Conservation (phyloP, 2,329 filamentous ascomycete genomes). For the Colletotrichum camelliae region DNA sequence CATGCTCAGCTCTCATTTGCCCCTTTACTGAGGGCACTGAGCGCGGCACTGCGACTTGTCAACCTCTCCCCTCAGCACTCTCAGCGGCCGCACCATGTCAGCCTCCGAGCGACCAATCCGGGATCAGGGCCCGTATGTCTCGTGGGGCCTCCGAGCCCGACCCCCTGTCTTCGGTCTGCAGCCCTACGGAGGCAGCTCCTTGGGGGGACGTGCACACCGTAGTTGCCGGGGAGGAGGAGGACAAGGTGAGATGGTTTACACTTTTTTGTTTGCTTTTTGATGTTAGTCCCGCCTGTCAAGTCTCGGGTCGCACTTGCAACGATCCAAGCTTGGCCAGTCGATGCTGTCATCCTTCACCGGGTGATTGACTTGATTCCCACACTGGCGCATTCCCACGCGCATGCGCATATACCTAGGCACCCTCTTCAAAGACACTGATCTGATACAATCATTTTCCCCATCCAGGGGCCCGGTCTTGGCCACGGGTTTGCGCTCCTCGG, state of each 20-base stretch:
- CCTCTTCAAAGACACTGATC: background rate
- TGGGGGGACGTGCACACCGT: slow-evolving; percentile 4
- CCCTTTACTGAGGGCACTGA: slow-evolving; percentile 10
- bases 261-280: background rate
- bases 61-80: background rate
- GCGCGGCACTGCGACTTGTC: background rate
- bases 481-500: background rate
- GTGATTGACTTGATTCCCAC: background rate
- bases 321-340: background rate
- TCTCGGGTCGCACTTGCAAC: background rate
- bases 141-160: slow-evolving; percentile 16
- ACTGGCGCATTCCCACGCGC: background rate
- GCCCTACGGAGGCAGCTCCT: slow-evolving; percentile 14
- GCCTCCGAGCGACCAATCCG: slow-evolving; percentile 10
- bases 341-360: background rate
- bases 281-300: background rate
- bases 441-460: slow-evolving; percentile 1
- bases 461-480: background rate
- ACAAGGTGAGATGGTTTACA: slow-evolving; percentile 1
- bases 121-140: background rate
- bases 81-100: slow-evolving; percentile 10
- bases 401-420: background rate
- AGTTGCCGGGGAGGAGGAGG: background rate
- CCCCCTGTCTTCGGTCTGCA: slow-evolving; percentile 20
- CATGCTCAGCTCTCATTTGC: slow-evolving; percentile 16